Conservation (phyloP, 2,329 filamentous ascomycete genomes). For the Rhynchosporium agropyri region DNA sequence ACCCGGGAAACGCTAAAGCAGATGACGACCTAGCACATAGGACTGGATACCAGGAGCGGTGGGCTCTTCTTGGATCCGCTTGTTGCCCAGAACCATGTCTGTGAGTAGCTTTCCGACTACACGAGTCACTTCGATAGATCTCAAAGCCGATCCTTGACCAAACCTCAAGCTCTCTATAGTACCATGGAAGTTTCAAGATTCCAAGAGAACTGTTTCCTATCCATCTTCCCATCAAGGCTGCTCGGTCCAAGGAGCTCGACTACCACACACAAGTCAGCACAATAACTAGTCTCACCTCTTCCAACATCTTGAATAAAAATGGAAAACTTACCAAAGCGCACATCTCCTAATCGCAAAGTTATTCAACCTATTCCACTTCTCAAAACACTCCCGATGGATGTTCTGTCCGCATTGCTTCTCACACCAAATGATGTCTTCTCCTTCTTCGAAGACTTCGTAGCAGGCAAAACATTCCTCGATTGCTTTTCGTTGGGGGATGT, state of each 20-base stretch:
- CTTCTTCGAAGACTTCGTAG: not conserved
- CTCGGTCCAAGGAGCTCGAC: not conserved
- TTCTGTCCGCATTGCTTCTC: constrained; percentile 9
- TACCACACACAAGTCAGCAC: not conserved
- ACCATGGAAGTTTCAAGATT: too few species aligned
- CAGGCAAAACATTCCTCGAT: not conserved
- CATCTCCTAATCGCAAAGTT: not conserved
- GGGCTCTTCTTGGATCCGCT: too few species aligned
- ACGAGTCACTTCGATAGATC: too few species aligned
- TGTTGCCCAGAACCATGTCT: too few species aligned
- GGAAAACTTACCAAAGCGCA: constrained; percentile 5
- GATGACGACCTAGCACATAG: too few species aligned
- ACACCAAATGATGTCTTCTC: constrained; percentile 2
- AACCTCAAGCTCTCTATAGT: too few species aligned
- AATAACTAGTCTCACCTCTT: not conserved
- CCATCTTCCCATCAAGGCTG: too few species aligned
- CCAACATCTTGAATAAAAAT: not conserved
- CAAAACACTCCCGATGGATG: constrained; percentile 6
- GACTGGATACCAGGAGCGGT: too few species aligned
- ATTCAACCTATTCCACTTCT: not conserved
- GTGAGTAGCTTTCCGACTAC: too few species aligned
- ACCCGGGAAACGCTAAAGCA: too few species aligned
- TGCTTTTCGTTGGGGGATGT: not conserved
- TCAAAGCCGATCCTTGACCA: too few species aligned
- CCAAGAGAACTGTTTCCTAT: too few species aligned